A percentile compares a stretch with the other conserved stretches of the same genome.
Conservation (phyloP, 257 asterid species). For the Cruciata laevipes region DNA sequence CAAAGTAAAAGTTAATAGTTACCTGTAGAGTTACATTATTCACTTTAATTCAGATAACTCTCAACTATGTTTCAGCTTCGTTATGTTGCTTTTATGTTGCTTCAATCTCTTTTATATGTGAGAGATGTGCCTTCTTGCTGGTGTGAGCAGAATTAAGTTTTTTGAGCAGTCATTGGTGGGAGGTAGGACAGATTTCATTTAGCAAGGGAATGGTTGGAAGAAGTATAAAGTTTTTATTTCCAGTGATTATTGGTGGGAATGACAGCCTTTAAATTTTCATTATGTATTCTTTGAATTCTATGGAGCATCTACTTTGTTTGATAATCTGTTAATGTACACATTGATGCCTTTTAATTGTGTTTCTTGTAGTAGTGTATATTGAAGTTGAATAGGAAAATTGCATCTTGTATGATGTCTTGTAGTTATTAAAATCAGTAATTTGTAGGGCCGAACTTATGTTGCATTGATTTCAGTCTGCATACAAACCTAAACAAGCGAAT, state of each 20-base stretch:
- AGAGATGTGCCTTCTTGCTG: not conserved
- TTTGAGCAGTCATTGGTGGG: not conserved
- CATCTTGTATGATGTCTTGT: not conserved
- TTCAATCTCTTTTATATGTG: not conserved
- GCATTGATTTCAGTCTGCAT: no score
- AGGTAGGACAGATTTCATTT: not conserved
- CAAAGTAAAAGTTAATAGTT: not conserved
- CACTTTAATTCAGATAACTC: not conserved
- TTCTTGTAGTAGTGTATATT: not conserved
- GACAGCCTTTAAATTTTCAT: not conserved
- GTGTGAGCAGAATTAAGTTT: not conserved
- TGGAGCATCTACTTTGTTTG: not conserved
- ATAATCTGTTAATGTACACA: not conserved
- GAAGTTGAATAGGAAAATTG: not conserved
- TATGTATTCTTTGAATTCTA: not conserved
- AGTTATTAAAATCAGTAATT: no score
- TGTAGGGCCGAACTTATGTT: no score
- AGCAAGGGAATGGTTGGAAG: not conserved
- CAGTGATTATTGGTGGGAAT: not conserved
- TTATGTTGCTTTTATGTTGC: not conserved
- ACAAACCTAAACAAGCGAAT: no score
- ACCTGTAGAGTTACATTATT: not conserved
- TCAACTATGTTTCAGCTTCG: not conserved
- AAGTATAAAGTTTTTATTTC: no score
- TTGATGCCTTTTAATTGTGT: not conserved